Conservation (phyloP, 1,284 basidiomycete species). For the Cystobasidium pallidum region DNA sequence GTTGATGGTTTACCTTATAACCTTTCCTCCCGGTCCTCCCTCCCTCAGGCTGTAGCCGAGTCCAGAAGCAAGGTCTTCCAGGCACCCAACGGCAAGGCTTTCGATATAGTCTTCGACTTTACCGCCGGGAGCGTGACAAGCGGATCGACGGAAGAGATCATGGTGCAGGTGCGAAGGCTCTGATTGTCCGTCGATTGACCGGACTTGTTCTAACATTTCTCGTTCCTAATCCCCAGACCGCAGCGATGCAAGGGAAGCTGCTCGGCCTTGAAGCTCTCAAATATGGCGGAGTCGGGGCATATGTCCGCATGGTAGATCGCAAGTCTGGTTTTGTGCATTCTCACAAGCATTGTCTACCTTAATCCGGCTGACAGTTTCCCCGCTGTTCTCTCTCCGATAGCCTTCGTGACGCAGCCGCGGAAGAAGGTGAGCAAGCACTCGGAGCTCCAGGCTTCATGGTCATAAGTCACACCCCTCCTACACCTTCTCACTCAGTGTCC, state of each 20-base stretch:
- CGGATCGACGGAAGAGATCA: slow-evolving; percentile 25
- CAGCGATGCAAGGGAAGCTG: slow-evolving; percentile 23
- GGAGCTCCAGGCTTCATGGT: too few species aligned
- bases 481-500: slow-evolving; percentile 26
- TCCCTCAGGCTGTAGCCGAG: slow-evolving; percentile 18
- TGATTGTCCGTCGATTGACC: too few species aligned
- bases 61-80: slow-evolving; percentile 26
- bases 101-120: slow-evolving; percentile 41
- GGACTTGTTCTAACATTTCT: too few species aligned
- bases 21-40: neutral
- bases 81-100: slow-evolving; percentile 32
- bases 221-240: too few species aligned
- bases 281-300: slow-evolving; percentile 37
- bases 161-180: slow-evolving; percentile 22
- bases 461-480: too few species aligned
- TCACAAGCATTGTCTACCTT: too few species aligned
- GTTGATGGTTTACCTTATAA: neutral
- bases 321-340: neutral
- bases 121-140: slow-evolving; percentile 12
- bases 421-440: slow-evolving; percentile 27
- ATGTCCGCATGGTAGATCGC: slow-evolving; percentile 31
- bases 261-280: slow-evolving; percentile 39
- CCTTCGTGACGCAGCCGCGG: slow-evolving; percentile 36
- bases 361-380: too few species aligned
- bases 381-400: too few species aligned